A percentile compares a stretch with the other conserved stretches of the same genome.
These are phyloP conservation scores for Pterocarpus macrocarpus DNA, from an alignment of 306 rosid species.

Conservation along the genomic window DNA sequence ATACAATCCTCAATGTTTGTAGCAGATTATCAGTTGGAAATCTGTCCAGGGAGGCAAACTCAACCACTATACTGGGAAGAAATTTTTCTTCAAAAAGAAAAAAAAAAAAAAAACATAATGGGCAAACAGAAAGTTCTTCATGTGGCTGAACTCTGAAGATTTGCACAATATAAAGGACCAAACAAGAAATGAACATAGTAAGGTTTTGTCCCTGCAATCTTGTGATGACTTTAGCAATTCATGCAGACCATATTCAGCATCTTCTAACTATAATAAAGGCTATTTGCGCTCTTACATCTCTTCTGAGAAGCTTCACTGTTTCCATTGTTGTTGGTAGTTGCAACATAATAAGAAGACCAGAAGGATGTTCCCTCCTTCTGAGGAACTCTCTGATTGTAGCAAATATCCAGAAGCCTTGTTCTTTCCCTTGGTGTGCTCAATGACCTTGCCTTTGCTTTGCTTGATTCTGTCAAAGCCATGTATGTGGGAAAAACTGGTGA, in stretches of 20 bases:
- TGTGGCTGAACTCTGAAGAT: slow-evolving; percentile 28
- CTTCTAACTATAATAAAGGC: slow-evolving; percentile 26
- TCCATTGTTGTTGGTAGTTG: slow-evolving; percentile 42
- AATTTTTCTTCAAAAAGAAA: slow-evolving; percentile 1
- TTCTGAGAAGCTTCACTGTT: slow-evolving; percentile 38
- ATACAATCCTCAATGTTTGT: slow-evolving; percentile 1
- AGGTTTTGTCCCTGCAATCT: background rate
- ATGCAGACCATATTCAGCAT: slow-evolving; percentile 1
- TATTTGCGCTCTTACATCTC: slow-evolving; percentile 22
- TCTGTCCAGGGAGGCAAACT: slow-evolving; percentile 20
- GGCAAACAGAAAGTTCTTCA: slow-evolving; percentile 17
- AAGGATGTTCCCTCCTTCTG: slow-evolving; percentile 40
- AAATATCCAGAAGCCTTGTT: slow-evolving; percentile 54
- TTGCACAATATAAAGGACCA: slow-evolving; percentile 39
- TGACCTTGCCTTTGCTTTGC: slow-evolving; percentile 71
- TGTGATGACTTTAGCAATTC: slow-evolving; percentile 12
- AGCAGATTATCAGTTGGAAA: slow-evolving; percentile 35
- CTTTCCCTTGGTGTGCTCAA: slow-evolving; percentile 78
- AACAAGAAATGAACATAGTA: slow-evolving; percentile 16
- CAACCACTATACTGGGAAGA: slow-evolving; percentile 20
- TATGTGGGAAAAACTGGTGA: slow-evolving; percentile 64
- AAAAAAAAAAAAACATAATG: background rate
- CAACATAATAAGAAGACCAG: slow-evolving; percentile 52
- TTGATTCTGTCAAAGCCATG: slow-evolving; percentile 70
- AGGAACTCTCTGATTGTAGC: slow-evolving; percentile 43